Evolutionary conservation across 768 basidiomycete species (phyloP).

Genomic region (Cystoderma amianthinum): DNA sequence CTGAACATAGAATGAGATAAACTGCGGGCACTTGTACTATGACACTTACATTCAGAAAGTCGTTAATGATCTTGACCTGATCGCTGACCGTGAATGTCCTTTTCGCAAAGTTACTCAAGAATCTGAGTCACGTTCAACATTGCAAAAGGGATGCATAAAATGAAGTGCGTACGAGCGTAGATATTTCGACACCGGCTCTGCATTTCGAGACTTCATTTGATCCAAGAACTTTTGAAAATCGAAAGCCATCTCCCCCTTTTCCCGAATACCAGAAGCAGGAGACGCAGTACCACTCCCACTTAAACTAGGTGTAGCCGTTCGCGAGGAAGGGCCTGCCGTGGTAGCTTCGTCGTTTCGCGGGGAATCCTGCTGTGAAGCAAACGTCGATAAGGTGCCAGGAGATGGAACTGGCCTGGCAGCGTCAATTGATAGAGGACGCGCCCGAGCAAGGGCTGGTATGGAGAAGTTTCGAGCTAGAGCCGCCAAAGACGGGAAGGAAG

Average conservation of each 20-base stretch:
- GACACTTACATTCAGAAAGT: constrained; percentile 73
- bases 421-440: constrained; percentile 58
- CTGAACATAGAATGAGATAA: constrained; percentile 28
- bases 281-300: neutral
- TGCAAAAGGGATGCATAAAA: neutral
- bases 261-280: neutral
- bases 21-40: neutral
- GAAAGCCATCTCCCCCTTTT: constrained; percentile 43
- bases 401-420: constrained; percentile 51
- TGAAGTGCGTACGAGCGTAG: constrained; percentile 76
- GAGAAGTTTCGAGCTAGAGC: constrained; percentile 62
- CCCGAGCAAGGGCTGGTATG: constrained; percentile 37
- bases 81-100: constrained; percentile 87
- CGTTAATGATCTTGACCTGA: constrained; percentile 92
- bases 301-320: neutral
- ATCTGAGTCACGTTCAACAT: constrained; percentile 37
- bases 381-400: constrained; percentile 46
- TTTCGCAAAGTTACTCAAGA: constrained; percentile 90
- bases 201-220: constrained; percentile 83
- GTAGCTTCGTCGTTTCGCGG: neutral
- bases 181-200: constrained; percentile 93
- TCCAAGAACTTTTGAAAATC: constrained; percentile 95
- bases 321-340: neutral
- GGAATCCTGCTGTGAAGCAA: constrained; percentile 41
- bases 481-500: constrained; percentile 57